A percentile compares a stretch with the other conserved stretches of the same genome.
These are phyloP conservation scores for Saccharomycopsis javanensis DNA, from an alignment of 805 yeast species.

Conservation along the genomic window DNA sequence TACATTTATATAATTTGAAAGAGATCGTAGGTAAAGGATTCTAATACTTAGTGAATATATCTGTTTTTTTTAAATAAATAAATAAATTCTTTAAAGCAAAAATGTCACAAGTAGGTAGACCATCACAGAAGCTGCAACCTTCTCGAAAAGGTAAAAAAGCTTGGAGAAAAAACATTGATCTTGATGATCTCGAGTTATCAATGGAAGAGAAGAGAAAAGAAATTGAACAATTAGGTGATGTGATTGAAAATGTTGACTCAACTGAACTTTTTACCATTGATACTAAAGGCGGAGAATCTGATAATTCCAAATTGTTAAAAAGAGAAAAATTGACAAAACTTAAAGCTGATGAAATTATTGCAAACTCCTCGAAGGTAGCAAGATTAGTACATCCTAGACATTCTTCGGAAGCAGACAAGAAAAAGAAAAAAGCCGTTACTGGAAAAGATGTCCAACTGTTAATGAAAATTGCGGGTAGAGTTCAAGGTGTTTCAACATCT, in stretches of 20 bases:
- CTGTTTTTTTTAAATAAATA: neutral
- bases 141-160: conserved; percentile 90
- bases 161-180: conserved; percentile 88
- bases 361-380: conserved; percentile 68
- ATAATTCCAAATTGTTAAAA: conserved; percentile 30
- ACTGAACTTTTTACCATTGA: conserved; percentile 55
- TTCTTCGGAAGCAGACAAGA: conserved; percentile 31
- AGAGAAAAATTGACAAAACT: conserved; percentile 37
- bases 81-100: too few species aligned
- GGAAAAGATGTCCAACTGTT: conserved; percentile 54
- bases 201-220: conserved; percentile 63
- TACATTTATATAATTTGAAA: neutral
- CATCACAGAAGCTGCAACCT: conserved; percentile 53
- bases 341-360: conserved; percentile 62
- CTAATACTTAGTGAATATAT: neutral
- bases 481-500: conserved; percentile 41
- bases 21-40: neutral
- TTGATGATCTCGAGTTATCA: conserved; percentile 65
- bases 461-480: conserved; percentile 70
- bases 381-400: conserved; percentile 37
- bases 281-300: conserved; percentile 41
- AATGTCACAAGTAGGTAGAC: conserved; percentile 34
- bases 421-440: conserved; percentile 49
- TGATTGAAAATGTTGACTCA: conserved; percentile 31
- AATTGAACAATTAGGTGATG: conserved; percentile 39